A percentile compares a stretch with the other conserved stretches of the same genome.
These are phyloP conservation scores for Tolypocladium album DNA, from an alignment of 2,329 filamentous ascomycete species.

Conservation along the genomic window DNA sequence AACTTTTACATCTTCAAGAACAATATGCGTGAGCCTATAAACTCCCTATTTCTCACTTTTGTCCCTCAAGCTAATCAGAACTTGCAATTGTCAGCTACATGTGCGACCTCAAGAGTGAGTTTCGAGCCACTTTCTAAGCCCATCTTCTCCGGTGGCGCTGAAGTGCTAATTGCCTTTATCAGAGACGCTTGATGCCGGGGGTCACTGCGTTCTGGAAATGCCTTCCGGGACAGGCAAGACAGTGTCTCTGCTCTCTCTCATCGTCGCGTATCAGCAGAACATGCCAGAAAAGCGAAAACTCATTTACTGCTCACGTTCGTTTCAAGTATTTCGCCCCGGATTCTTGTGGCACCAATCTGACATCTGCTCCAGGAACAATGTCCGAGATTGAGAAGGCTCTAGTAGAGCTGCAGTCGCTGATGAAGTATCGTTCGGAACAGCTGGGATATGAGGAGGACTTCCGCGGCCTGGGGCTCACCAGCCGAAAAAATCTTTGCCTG, in stretches of 20 bases:
- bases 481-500: conserved; percentile 92
- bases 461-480: conserved; percentile 81
- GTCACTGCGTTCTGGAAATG: conserved; percentile 97
- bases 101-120: conserved; percentile 44
- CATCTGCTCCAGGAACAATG: conserved; percentile 59
- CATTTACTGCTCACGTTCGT: conserved; percentile 85
- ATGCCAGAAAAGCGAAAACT: conserved; percentile 90
- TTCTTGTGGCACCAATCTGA: neutral
- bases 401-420: conserved; percentile 79
- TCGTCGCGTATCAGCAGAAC: conserved; percentile 91
- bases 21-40: conserved; percentile 39
- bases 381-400: conserved; percentile 98
- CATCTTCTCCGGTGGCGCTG: neutral
- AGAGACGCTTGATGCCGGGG: conserved; percentile 81
- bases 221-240: conserved; percentile 98
- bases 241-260: conserved; percentile 85
- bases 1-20: conserved; percentile 20
- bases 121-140: neutral
- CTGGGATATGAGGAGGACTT: conserved; percentile 92
- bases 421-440: conserved; percentile 87
- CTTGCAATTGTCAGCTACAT: conserved; percentile 32
- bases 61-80: neutral
- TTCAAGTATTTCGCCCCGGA: neutral
- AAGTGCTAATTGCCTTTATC: neutral
- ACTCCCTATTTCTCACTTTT: neutral